phyloP scores from a whole-genome alignment of 768 basidiomycete genomes.

The Crucibulum laeve region DNA sequence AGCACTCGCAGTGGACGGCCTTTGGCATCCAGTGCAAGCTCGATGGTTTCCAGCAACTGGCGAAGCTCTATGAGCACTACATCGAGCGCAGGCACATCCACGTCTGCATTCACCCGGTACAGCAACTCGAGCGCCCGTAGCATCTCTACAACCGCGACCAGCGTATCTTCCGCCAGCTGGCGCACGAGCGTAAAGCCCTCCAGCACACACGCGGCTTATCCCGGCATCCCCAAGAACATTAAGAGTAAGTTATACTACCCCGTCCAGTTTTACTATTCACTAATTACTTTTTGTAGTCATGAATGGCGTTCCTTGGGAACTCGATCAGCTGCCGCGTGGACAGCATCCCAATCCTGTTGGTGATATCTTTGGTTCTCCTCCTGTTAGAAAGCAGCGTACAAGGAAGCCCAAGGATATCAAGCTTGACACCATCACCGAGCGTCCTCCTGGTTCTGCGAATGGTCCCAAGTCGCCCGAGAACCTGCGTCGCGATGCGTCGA shows the following conservation, averaged over 20 bases:
- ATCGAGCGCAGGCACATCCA: conserved; percentile 64
- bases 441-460: conserved; percentile 31
- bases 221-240: conserved; percentile 61
- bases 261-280: conserved; percentile 4
- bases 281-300: conserved; percentile 45
- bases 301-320: conserved; percentile 74
- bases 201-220: conserved; percentile 22
- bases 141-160: conserved; percentile 77
- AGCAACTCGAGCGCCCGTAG: conserved; percentile 73
- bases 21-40: conserved; percentile 55
- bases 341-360: conserved; percentile 56
- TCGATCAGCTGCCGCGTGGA: conserved; percentile 64
- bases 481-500: conserved; percentile 59
- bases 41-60: conserved; percentile 69
- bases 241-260: conserved; percentile 56
- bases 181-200: conserved; percentile 44
- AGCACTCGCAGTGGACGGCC: conserved; percentile 52
- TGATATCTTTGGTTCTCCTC: conserved; percentile 59
- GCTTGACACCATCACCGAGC: conserved; percentile 75
- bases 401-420: conserved; percentile 63
- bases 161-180: conserved; percentile 73
- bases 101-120: conserved; percentile 74
- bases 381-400: conserved; percentile 60
- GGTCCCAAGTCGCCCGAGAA: conserved; percentile 40
- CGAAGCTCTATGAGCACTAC: conserved; percentile 72